phyloP scores from a whole-genome alignment of 2,329 filamentous ascomycete species.

The Boeremia exigua region DNA sequence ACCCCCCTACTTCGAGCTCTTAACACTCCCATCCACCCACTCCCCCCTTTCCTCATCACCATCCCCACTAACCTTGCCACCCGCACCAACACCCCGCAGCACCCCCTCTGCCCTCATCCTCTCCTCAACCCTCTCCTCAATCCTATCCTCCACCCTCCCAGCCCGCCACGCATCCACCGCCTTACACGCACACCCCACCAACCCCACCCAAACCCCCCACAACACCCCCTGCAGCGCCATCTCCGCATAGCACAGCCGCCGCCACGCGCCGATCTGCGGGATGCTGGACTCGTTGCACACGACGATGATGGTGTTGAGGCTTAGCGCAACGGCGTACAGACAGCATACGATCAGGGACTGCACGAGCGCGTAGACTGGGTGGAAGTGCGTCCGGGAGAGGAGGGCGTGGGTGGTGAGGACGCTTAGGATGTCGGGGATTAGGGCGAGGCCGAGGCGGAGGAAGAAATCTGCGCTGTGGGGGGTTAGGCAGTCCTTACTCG shows the following conservation, averaged over 20 bases:
- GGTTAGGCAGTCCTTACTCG: not conserved
- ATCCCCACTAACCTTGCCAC: too few relatives aligned
- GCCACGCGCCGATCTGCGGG: not conserved
- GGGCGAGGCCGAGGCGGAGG: slow-evolving; percentile 6
- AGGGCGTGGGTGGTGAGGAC: not conserved
- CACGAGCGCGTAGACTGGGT: not conserved
- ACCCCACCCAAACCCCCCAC: not conserved
- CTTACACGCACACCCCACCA: not conserved
- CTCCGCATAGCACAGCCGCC: not conserved
- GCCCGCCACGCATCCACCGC: slow-evolving; percentile 1
- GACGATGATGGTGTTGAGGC: not conserved
- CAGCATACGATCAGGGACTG: not conserved
- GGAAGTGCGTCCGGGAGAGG: not conserved
- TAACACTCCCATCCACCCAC: not conserved
- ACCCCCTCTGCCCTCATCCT: not conserved
- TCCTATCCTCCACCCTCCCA: not conserved
- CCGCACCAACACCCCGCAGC: not conserved
- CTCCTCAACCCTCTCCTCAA: not conserved
- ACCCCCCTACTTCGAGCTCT: not conserved
- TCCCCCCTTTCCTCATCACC: not conserved
- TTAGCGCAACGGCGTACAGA: not conserved
- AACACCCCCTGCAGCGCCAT: slow-evolving; percentile 2
- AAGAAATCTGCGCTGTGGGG: not conserved
- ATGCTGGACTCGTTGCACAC: not conserved
- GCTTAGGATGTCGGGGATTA: not conserved